A percentile compares a stretch with the other conserved stretches of the same genome.
Evolutionary conservation across 768 basidiomycete species (phyloP).

Genomic region (Lactifluus piperatus): DNA sequence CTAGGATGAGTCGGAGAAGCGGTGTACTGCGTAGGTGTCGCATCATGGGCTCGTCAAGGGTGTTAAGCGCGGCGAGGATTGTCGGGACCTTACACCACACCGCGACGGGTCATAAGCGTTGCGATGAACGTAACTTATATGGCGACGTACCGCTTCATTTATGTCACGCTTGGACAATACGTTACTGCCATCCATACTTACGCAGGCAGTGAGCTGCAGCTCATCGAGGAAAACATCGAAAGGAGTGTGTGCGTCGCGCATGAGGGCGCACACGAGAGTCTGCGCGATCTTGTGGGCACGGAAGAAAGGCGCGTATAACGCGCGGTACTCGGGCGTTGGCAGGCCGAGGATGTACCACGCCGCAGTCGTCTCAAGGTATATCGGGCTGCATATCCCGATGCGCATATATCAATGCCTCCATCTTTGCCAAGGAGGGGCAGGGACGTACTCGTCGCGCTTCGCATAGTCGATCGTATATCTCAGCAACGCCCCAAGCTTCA

Average conservation of each 20-base stretch:
- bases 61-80: constrained; percentile 5
- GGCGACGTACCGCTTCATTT: constrained; percentile 8
- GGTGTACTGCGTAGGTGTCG: neutral
- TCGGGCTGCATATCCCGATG: constrained; percentile 35
- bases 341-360: constrained; percentile 2
- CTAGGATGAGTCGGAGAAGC: constrained; percentile 7
- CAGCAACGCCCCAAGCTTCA: constrained; percentile 42
- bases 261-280: constrained; percentile 5
- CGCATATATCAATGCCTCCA: neutral
- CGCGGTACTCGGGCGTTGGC: neutral
- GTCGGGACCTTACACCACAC: neutral
- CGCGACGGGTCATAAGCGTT: neutral
- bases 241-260: neutral
- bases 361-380: constrained; percentile 42
- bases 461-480: constrained; percentile 45
- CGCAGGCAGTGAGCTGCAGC: neutral
- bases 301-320: constrained; percentile 5
- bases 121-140: neutral
- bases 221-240: neutral
- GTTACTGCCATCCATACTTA: neutral
- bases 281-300: constrained; percentile 11
- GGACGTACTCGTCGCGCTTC: constrained; percentile 41
- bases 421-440: neutral
- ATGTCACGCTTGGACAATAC: neutral
- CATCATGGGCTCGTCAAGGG: neutral